Base-by-base conservation (phyloP, 106 monocot species). In the Acorus calamus region DNA sequence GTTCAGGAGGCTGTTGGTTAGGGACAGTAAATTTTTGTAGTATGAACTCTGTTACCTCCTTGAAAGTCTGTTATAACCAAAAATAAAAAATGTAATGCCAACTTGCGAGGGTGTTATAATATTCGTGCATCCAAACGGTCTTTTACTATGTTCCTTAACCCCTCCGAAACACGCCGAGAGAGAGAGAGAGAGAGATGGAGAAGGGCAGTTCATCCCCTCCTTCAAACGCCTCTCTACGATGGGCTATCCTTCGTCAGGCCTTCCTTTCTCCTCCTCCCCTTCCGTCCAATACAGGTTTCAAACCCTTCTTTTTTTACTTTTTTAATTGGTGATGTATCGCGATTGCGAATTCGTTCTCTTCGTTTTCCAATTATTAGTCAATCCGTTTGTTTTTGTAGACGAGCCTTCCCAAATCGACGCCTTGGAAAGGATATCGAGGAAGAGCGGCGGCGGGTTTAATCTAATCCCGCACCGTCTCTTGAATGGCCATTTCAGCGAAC, bases 371-470 rank as follows among this genome's bases (percentile, higher is more conserved):
- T 44, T 3, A 11, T 44, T 2, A 62, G 12, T 45, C 41, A 60
- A 46, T 69, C 11, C 3, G 28, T 28, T 1, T 28, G 28, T 28
- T 28, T 49, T 43, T 66, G 60, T 42, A 73, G 81, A 66, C 53
- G 28, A 50, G 49, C 13, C 12, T 7, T 63, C 61, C 53, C 59
- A 63, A 66, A 46, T 49, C 43, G 50, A 50, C 60, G 61, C 46
- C 1, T 28, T 28, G 28, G 72, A 62, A 46, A 68, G 55, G 41
- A 69, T 81, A 58, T 88, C 83, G 12, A 77, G 83, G 66, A 78
- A 77, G 69, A 5, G 72, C 57, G 42, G 69, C 4, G 61, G 68
- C 50, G 77, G 80, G 65, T 87, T 87, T 74, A 80, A 80, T 9
- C 71, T 83, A 60, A 83, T 87, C 50, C 66, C 79, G 3, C 74